These are phyloP conservation scores for Debaryomyces fabryi DNA, from an alignment of 1,139 yeast genomes.

Conservation along the genomic window DNA sequence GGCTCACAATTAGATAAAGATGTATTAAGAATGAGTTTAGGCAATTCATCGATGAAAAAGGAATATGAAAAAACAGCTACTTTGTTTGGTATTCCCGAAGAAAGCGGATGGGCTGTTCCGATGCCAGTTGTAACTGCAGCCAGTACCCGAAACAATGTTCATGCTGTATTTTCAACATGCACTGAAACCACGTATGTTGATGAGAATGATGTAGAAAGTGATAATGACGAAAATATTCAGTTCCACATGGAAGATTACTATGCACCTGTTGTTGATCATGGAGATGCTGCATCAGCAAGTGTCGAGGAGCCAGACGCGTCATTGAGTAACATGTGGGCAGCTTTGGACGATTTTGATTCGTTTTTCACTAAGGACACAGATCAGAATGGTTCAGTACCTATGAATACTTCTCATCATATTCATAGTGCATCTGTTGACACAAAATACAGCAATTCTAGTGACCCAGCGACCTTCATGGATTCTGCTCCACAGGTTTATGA, in stretches of 20 bases:
- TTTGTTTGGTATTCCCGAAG: constrained; percentile 92
- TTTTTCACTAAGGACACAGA: constrained; percentile 78
- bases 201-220: constrained; percentile 25
- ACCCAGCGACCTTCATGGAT: constrained; percentile 55
- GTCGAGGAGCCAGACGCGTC: constrained; percentile 72
- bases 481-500: constrained; percentile 81
- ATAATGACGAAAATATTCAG: constrained; percentile 50
- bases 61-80: constrained; percentile 88
- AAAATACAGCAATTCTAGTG: constrained; percentile 32
- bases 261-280: constrained; percentile 37
- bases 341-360: constrained; percentile 90
- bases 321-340: constrained; percentile 93
- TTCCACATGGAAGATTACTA: constrained; percentile 72
- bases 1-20: constrained; percentile 91
- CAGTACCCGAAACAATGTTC: constrained; percentile 87
- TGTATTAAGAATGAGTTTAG: constrained; percentile 87
- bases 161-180: constrained; percentile 92
- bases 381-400: constrained; percentile 18
- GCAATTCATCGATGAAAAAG: constrained; percentile 74
- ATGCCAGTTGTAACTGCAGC: constrained; percentile 92
- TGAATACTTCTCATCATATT: constrained; percentile 29
- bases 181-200: constrained; percentile 38
- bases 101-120: constrained; percentile 97
- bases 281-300: constrained; percentile 41
- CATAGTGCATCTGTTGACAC: constrained; percentile 59